A percentile compares a stretch with the other conserved stretches of the same genome.
These are phyloP conservation scores for Rickenella mellea DNA, from an alignment of 768 basidiomycete genomes.

Conservation along the genomic window DNA sequence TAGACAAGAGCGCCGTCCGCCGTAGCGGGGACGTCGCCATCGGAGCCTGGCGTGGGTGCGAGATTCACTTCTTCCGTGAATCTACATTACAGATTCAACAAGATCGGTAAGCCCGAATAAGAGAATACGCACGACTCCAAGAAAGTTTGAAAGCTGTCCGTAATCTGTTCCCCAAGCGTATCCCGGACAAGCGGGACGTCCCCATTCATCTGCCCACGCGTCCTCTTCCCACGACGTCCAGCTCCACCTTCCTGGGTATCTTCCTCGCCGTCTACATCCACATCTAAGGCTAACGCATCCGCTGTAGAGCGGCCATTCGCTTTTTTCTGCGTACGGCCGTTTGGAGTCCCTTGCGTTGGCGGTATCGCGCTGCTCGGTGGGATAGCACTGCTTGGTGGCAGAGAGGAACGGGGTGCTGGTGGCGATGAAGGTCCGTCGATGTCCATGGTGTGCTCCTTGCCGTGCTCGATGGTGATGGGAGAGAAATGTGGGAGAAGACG, in stretches of 20 bases:
- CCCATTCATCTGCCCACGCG: conserved; percentile 32
- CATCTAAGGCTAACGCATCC: conserved; percentile 21
- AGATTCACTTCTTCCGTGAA: conserved; percentile 78
- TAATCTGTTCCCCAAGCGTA: conserved; percentile 91
- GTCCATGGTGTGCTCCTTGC: too few relatives aligned
- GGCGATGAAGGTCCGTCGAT: conserved; percentile 52
- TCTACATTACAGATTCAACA: conserved; percentile 28
- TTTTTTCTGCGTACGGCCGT: conserved; percentile 35
- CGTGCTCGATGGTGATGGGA: conserved; percentile 4
- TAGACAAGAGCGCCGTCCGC: conserved; percentile 66
- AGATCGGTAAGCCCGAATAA: not conserved
- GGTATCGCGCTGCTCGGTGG: conserved; percentile 39
- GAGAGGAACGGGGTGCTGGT: conserved; percentile 38
- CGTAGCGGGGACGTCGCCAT: conserved; percentile 41
- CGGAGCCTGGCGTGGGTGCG: conserved; percentile 71
- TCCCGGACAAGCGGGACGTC: conserved; percentile 87
- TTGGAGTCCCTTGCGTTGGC: conserved; percentile 28
- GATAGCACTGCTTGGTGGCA: conserved; percentile 43
- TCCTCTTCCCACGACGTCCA: conserved; percentile 37
- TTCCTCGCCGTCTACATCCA: conserved; percentile 8
- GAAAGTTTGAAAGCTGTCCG: conserved; percentile 86
- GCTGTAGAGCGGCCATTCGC: conserved; percentile 29
- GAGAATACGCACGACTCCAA: conserved; percentile 65
- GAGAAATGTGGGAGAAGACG: conserved; percentile 14
- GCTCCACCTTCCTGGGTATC: conserved; percentile 28